Conservation (phyloP, 257 asterid species). For the Capsicum chinense region DNA sequence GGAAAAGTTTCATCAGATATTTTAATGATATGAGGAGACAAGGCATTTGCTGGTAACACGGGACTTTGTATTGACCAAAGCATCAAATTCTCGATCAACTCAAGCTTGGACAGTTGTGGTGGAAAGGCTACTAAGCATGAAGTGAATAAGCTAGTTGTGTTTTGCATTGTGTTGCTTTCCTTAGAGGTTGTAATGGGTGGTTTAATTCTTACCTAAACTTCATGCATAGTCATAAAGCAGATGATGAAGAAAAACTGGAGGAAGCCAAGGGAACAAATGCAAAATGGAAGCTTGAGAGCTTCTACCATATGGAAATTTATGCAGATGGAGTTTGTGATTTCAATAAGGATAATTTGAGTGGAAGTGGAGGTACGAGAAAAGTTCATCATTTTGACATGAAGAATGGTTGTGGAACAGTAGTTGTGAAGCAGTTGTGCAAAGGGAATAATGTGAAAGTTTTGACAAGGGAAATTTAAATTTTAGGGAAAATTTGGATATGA, state of each 20-base stretch:
- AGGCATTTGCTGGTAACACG: slow-evolving; percentile 33
- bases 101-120: background rate
- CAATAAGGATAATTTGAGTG: background rate
- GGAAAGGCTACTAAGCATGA: slow-evolving; percentile 7
- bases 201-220: too few species aligned
- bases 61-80: slow-evolving; percentile 34
- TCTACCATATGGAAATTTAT: slow-evolving; percentile 19
- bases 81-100: background rate
- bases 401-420: slow-evolving; percentile 17
- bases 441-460: slow-evolving; percentile 23
- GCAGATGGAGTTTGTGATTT: slow-evolving; percentile 2
- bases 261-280: background rate
- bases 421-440: slow-evolving; percentile 25
- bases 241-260: background rate
- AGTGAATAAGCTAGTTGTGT: background rate
- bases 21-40: slow-evolving; percentile 24
- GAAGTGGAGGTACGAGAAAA: slow-evolving; percentile 16
- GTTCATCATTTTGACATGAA: slow-evolving; percentile 23
- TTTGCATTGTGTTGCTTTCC: slow-evolving; percentile 22
- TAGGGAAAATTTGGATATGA: slow-evolving; percentile 18
- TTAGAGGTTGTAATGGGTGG: slow-evolving; percentile 4
- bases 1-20: slow-evolving; percentile 32
- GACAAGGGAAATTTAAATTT: slow-evolving; percentile 25
- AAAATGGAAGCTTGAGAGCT: slow-evolving; percentile 2
- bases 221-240: too few species aligned